Conservation (phyloP, 768 basidiomycete genomes). For the Rhodosporidiobolus sp. region DNA sequence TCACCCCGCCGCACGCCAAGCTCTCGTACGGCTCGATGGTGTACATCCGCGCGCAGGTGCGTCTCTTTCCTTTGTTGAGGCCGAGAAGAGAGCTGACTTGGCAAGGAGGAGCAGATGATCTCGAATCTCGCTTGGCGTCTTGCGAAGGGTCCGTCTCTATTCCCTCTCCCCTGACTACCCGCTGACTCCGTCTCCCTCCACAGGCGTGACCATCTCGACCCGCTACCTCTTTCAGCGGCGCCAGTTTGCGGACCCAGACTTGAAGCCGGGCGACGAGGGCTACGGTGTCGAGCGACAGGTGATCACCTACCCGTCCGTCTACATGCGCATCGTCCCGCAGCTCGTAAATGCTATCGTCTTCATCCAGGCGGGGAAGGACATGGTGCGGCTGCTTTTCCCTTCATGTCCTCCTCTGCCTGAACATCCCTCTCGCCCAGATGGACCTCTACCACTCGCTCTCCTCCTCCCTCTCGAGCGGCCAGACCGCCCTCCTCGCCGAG, state of each 20-base stretch:
- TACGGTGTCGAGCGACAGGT: constrained; percentile 61
- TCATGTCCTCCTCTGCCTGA: neutral
- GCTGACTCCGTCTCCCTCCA: too few relatives aligned
- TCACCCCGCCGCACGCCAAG: constrained; percentile 65
- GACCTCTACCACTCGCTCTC: constrained; percentile 57
- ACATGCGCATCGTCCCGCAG: constrained; percentile 69
- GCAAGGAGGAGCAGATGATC: too few relatives aligned
- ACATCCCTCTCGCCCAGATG: constrained; percentile 48
- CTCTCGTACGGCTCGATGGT: constrained; percentile 35
- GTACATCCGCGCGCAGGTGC: constrained; percentile 35
- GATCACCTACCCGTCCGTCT: constrained; percentile 68
- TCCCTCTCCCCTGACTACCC: too few relatives aligned
- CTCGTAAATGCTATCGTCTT: constrained; percentile 68
- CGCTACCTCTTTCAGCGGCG: constrained; percentile 70
- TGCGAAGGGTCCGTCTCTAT: constrained; percentile 57
- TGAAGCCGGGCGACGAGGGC: constrained; percentile 52
- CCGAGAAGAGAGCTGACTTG: too few relatives aligned
- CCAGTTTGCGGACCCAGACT: constrained; percentile 54
- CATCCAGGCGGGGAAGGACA: constrained; percentile 60
- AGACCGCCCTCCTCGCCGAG: constrained; percentile 65
- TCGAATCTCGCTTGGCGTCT: constrained; percentile 61
- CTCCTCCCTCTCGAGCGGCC: constrained; percentile 56
- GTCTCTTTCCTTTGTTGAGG: too few relatives aligned
- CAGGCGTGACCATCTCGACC: constrained; percentile 63
- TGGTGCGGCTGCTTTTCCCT: constrained; percentile 53